These are phyloP conservation scores for Pseudonitzschia multistriata DNA, from an alignment of 108 stramenopile genomes.

Conservation along the genomic window DNA sequence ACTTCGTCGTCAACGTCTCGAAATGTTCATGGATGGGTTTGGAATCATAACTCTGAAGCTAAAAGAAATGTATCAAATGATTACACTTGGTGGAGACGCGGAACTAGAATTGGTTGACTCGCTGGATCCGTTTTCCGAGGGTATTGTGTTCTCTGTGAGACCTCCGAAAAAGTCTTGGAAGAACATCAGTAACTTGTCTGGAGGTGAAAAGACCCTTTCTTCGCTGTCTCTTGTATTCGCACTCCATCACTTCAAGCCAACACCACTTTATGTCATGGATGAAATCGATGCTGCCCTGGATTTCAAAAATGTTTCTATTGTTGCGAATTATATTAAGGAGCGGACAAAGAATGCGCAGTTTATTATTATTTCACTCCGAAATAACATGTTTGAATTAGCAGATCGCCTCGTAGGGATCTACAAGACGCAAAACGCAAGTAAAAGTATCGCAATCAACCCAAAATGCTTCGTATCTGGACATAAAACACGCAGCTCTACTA, in stretches of 20 bases:
- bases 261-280: constrained; percentile 99
- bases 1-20: constrained; percentile 90
- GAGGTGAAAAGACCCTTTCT: constrained; percentile 98
- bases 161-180: constrained; percentile 99
- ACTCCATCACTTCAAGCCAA: constrained; percentile 99
- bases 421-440: constrained; percentile 96
- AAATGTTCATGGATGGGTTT: constrained; percentile 99
- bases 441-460: constrained; percentile 94
- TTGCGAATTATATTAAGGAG: constrained; percentile 99
- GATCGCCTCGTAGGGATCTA: constrained; percentile 98
- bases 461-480: constrained; percentile 28
- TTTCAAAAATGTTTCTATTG: constrained; percentile 99
- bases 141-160: constrained; percentile 96
- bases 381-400: constrained; percentile 99
- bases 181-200: constrained; percentile 96
- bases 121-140: constrained; percentile 98
- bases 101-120: constrained; percentile 99
- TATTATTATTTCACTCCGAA: constrained; percentile 97
- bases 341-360: constrained; percentile 98
- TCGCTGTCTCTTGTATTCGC: constrained; percentile 99
- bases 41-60: constrained; percentile 93
- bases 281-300: constrained; percentile 99
- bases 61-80: constrained; percentile 99
- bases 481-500: background rate
- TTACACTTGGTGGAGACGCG: constrained; percentile 98